Evolutionary conservation across 306 rosid genomes (phyloP), one percentile per base, ranked within the genome.

Genomic region (Erythrophleum fordii): DNA sequence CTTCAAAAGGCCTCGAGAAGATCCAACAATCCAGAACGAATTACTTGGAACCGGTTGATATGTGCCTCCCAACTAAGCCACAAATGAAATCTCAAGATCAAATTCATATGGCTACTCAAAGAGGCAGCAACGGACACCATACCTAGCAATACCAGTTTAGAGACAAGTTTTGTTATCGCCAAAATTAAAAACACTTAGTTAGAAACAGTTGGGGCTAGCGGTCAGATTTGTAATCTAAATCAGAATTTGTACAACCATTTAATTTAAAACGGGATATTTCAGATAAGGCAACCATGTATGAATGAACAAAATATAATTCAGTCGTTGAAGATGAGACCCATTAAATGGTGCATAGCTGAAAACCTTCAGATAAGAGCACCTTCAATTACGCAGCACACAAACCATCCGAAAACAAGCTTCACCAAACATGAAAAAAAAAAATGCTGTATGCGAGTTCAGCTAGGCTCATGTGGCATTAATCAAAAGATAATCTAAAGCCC

Each of bases 71-170:
- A 73, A 73, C 78, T 55, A 73, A 56, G 23, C 78, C 78, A 12
- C 6, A 22, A 34, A 73, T 22, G 78, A 73, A 53, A 73, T 73
- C 61, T 23, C 2, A 12, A 13, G 13, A 10, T 53, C 62, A 39
- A 34, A 73, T 53, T 55, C 78, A 73, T 73, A 59, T 58, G 51
- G 78, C 78, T 73, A 73, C 78, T 73, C 78, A 20, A 73, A 73
- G 68, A 73, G 78, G 78, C 77, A 34, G 14, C 17, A 42, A 26
- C 6, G 11, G 7, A 18, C 16, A 46, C 28, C 42, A 17, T 26
- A 8, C 59, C 52, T 11, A 37, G 6, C 35, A 25, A 1, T 16
- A 25, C n/a, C 4, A 58, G 65, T 26, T 12, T 5, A 5, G 0
- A 25, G 26, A 58, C 17, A 23, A 25, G 7, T 1, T 10, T 8